Base-by-base conservation (phyloP, 768 basidiomycete species). In the Phylloporus rhodoxanthus region DNA sequence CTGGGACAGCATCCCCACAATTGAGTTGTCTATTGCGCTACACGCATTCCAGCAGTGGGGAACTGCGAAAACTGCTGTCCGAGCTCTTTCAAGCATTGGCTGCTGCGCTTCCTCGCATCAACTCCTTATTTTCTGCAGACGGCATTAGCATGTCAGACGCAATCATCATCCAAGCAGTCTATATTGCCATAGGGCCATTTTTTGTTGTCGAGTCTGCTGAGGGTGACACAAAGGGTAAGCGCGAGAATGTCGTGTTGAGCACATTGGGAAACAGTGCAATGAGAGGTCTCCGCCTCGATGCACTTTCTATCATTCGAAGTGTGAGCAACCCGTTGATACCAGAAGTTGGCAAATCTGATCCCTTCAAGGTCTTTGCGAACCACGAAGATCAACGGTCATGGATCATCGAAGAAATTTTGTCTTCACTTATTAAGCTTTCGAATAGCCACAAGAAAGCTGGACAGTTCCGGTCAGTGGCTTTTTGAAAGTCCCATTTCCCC, bases 351-450 rank as follows among this genome's bases (percentile, higher is more conserved):
- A 25, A 14, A 6, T 26, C 39, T 60, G 19, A 65, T 29, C 3
- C 14, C 33, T 47, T 34, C 46, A 59, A 96, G 94, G 85, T 94
- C 28, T 98, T 96, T 58, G 89, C 90, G 11, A 87, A 85, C 54
- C 84, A 97, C 61, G 83, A 89, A 56, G 86, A 85, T 37, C 96
- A 99, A 66, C 74, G 96, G 8, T 82, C 85, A 1, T 96, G 93
- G 93, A 95, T 98, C 54, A 86, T 98, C n/a, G 94, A 98, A 64
- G 96, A 98, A 67, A 94, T 98, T 29, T 62, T 99, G 23, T 80
- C 82, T 8, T 94, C 91, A 0, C 71, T 98, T 47, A 93, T 88
- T 57, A 94, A 91, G 67, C 74, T 94, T 20, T 88, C 91, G 2
- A 89, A 92, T 59, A 81, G 84, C 17, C 96, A 91, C 64, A 90